Evolutionary conservation across 257 asterid genomes (phyloP).

Genomic region (Ehretia macrophylla): DNA sequence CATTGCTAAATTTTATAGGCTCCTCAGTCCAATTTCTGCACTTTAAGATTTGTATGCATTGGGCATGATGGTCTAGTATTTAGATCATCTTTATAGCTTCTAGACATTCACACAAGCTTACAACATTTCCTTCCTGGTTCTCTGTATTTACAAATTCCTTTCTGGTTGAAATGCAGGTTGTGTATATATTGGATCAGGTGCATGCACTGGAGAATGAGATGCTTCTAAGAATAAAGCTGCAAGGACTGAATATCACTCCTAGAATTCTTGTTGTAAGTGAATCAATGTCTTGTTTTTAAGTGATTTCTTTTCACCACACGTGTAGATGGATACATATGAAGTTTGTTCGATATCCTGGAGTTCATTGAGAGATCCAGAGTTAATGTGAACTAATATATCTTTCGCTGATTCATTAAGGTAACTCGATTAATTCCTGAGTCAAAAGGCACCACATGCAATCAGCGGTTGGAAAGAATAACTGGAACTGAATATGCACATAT

Average conservation of each 20-base stretch:
- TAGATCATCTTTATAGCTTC: too few relatives aligned
- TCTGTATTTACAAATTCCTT: conserved; percentile 2
- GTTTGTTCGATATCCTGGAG: too few relatives aligned
- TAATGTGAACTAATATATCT: not conserved
- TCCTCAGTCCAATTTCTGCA: too few relatives aligned
- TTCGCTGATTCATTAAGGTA: conserved; percentile 42
- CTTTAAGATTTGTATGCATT: too few relatives aligned
- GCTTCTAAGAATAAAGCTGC: conserved; percentile 79
- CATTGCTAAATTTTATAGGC: too few relatives aligned
- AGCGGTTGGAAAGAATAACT: conserved; percentile 71
- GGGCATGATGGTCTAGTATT: too few relatives aligned
- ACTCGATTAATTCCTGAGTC: conserved; percentile 98
- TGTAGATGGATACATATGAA: not conserved
- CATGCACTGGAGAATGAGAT: conserved; percentile 95
- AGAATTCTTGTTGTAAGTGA: conserved; percentile 67
- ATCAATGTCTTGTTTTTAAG: not conserved
- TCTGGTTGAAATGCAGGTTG: conserved; percentile 47
- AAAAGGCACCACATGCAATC: conserved; percentile 90
- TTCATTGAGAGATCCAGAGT: too few relatives aligned
- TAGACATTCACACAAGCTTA: not conserved
- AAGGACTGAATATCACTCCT: conserved; percentile 77
- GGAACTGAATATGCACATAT: conserved; percentile 91
- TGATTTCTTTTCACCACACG: not conserved
- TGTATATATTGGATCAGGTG: conserved; percentile 95
- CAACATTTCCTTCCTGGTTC: not conserved